Conservation (phyloP, 352 stramenopile genomes). For the Halophytophthora batemanensis region DNA sequence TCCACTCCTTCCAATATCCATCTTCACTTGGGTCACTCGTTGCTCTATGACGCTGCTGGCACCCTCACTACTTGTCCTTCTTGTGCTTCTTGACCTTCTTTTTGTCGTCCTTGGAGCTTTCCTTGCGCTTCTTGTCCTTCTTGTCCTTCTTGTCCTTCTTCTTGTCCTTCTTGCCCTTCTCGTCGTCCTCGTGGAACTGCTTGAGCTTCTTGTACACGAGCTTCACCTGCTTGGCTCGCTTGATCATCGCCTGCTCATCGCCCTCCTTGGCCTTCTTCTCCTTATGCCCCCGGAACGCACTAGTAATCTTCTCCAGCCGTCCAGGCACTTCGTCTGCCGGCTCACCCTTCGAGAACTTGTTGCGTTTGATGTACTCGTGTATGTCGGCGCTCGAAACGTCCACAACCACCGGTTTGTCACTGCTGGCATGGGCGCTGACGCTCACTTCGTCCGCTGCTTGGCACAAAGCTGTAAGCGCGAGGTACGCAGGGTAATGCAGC, state of each 20-base stretch:
- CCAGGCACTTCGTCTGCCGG: conserved; percentile 31
- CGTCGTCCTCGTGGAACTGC: conserved; percentile 66
- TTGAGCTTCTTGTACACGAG: conserved; percentile 88
- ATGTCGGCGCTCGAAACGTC: conserved; percentile 36
- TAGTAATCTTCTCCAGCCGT: conserved; percentile 35
- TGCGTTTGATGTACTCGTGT: conserved; percentile 60
- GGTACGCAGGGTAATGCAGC: conserved; percentile 56
- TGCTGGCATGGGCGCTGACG: conserved; percentile 7
- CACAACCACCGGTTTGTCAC: conserved; percentile 21
- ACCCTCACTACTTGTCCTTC: conserved; percentile 33
- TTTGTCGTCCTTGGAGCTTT: conserved; percentile 56
- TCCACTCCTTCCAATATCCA: too few relatives aligned
- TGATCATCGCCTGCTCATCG: conserved; percentile 31
- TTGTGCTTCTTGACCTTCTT: conserved; percentile 58
- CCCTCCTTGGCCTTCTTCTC: conserved; percentile 27
- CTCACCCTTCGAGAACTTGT: conserved; percentile 66
- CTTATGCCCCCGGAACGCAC: conserved; percentile 34
- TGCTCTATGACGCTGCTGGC: too few relatives aligned
- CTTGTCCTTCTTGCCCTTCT: conserved; percentile 39
- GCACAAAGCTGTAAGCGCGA: conserved; percentile 65
- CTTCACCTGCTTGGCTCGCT: conserved; percentile 68
- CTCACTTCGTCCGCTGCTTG: conserved; percentile 56
- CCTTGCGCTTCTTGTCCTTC: conserved; percentile 71
- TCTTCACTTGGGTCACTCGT: too few relatives aligned
- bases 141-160: conserved; percentile 74